Evolutionary conservation across 495 filamentous ascomycete species (phyloP), one percentile per base, ranked within the genome.

Genomic region (Neurospora tetrasperma): DNA sequence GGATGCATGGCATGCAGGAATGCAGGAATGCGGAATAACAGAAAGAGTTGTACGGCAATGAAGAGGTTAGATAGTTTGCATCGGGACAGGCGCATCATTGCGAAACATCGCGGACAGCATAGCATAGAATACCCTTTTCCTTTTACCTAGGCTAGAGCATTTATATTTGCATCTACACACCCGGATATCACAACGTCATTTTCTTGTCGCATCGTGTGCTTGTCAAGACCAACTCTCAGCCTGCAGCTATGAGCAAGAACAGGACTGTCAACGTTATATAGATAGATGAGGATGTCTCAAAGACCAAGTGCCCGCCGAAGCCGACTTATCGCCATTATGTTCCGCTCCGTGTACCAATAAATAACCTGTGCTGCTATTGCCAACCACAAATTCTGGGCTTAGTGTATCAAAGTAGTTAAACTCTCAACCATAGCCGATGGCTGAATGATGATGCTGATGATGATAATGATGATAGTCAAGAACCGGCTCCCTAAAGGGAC

Each of bases 101-200:
- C 54, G 27, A 38, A 66, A 66, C 1, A 9, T 66, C 54, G 27
- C 54, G 14, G 14, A 66, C 54, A 66, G 54, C 54, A 66, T 66
- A 66, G 54, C 23, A 66, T 66, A 66, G 27, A 66, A 66, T 66
- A 66, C 54, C 54, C 54, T 18, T 66, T 66, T 66, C 27, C 54
- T 35, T 66, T 66, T 66, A 66, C 54, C 54, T 66, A 66, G 54
- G 54, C 54, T 66, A 66, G 54, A 66, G 54, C 54, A 66, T 66
- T 66, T 66, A 31, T 35, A 18, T 66, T 18, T 66, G 54, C 27
- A 35, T 35, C 7, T 1, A 4, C 14, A 66, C 11, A 59, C 11
- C 23, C 7, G 20, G 10, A 54, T 4, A 54, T n/a, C 3, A 23
- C 5, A 23, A 6, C 0, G n/a, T 23, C 46, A 0, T 11, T 10